Evolutionary conservation across 176 grass and related monocot genomes (phyloP).

Genomic region (Panicum miliaceum): DNA sequence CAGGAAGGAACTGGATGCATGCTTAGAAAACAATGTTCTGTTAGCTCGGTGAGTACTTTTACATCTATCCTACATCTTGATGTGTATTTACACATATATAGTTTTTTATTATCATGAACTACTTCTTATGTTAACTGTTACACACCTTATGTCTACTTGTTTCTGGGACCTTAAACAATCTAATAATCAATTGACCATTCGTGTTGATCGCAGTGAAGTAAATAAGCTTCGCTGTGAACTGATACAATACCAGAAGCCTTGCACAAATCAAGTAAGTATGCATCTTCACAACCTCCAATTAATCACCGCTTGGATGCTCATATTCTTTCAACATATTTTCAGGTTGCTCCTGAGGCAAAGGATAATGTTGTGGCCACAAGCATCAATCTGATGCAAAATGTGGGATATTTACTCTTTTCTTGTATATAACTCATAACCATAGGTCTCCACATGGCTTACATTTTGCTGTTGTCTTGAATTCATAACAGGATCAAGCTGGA

Average conservation of each 20-base stretch:
- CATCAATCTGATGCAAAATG: conserved; percentile 28
- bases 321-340: conserved; percentile 25
- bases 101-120: neutral
- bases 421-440: neutral
- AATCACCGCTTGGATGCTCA: conserved; percentile 27
- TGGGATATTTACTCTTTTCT: conserved; percentile 30
- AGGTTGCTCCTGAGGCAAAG: conserved; percentile 36
- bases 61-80: neutral
- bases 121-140: neutral
- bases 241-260: conserved; percentile 50
- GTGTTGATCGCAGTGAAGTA: conserved; percentile 56
- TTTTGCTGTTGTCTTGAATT: conserved; percentile 37
- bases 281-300: neutral
- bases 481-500: conserved; percentile 36
- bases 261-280: conserved; percentile 42
- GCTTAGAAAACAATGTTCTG: conserved; percentile 59
- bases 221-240: conserved; percentile 63
- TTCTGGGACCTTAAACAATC: conserved; percentile 31
- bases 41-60: conserved; percentile 55
- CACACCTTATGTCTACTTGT: conserved; percentile 10
- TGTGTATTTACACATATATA: conserved; percentile 11
- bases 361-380: conserved; percentile 20
- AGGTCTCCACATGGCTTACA: conserved; percentile 14
- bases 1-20: conserved; percentile 59
- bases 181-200: neutral